Conservation (phyloP, 2,329 filamentous ascomycete species). For the Epichloe baconii region DNA sequence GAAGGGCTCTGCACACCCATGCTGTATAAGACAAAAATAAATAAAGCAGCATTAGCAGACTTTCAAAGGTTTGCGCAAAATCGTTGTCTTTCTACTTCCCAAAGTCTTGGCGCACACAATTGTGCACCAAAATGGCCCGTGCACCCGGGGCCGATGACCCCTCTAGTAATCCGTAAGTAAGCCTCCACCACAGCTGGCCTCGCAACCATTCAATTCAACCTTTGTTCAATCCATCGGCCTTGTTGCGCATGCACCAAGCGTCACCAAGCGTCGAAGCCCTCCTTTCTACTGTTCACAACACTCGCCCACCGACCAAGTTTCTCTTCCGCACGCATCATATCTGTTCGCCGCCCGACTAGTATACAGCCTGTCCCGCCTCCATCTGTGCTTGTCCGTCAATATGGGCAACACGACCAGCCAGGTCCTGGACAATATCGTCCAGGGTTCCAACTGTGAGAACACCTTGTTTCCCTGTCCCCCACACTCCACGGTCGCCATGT, state of each 20-base stretch:
- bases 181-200: not conserved
- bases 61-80: too few species aligned
- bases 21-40: too few species aligned
- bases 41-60: too few species aligned
- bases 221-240: not conserved
- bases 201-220: not conserved
- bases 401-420: slow-evolving; percentile 60
- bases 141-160: slow-evolving; percentile 5
- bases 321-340: not conserved
- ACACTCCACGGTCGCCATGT: too few species aligned
- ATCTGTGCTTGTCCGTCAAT: slow-evolving; percentile 6
- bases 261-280: not conserved
- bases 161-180: not conserved
- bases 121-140: slow-evolving; percentile 6
- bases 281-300: not conserved
- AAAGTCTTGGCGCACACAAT: too few species aligned
- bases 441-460: slow-evolving; percentile 78
- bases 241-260: not conserved
- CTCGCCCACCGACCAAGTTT: not conserved
- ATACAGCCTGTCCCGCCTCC: not conserved
- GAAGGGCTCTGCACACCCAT: too few species aligned
- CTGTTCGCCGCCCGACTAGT: not conserved
- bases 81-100: too few species aligned
- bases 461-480: not conserved
- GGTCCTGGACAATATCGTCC: slow-evolving; percentile 90